Base-by-base conservation (phyloP, 805 yeast species). In the Kazachstania martiniae region DNA sequence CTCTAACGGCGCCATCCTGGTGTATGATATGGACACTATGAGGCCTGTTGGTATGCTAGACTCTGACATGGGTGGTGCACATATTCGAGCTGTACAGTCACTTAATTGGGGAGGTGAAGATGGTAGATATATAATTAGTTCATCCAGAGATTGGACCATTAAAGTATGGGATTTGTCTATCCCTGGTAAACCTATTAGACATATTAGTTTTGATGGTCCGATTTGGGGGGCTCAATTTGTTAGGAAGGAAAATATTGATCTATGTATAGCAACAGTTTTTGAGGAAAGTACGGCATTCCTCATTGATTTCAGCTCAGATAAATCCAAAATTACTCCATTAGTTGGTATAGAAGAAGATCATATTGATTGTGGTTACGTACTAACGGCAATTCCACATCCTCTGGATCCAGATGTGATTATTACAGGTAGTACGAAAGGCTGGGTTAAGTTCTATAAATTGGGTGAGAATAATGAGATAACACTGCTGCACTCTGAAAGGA, bases 341-440 rank as follows among this genome's bases (percentile, higher is more conserved):
- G 12, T 18, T 4, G 8, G 12, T 8, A 45, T 46, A 12, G 46
- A 40, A 4, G 52, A 47, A 1, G 36, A 40, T 6, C 61, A 33
- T 38, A 44, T 5, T 44, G 46, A 41, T 27, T 41, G 44, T 21
- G 57, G 59, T 3, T 46, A 47, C 35, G 54, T 47, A 4, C 31
- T 55, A 18, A 46, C 49, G 9, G 42, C 46, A 10, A 46, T 48
- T 18, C 53, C 56, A 9, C 54, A 50, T 31, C 61, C 65, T 2
- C 50, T 41, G 17, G 3, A 62, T 58, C 13, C 25, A 19, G 10
- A 25, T 24, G 12, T 71, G 36, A 62, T 85, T 2, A 58, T 84
- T 23, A 62, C 78, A 0, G 96, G 95, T 0, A 84, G 94, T 3
- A 76, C 77, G 35, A 77, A 80, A 51, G 96, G 96, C 1, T 70